A percentile compares a stretch with the other conserved stretches of the same genome.
Evolutionary conservation across 2,329 filamentous ascomycete genomes (phyloP).

Genomic region (Aquanectria penicillioides): DNA sequence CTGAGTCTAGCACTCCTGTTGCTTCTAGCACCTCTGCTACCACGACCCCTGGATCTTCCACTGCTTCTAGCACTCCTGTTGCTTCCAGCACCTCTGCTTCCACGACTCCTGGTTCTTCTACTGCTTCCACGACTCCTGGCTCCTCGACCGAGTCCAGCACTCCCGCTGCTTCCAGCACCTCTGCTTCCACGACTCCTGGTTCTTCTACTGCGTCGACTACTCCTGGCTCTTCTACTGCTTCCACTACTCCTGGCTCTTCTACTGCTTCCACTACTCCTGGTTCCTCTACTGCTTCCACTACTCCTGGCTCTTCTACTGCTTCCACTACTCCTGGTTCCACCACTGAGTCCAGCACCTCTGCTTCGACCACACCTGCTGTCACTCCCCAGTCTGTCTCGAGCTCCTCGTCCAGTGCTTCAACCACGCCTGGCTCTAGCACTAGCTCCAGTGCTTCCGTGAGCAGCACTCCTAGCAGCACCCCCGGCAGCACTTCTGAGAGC

Average conservation of each 20-base stretch:
- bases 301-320: too few relatives aligned
- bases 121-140: neutral
- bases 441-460: neutral
- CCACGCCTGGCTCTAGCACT: neutral
- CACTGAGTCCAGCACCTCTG: too few relatives aligned
- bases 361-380: too few relatives aligned
- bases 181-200: neutral
- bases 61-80: neutral
- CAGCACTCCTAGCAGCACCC: neutral
- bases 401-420: neutral
- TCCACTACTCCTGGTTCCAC: too few relatives aligned
- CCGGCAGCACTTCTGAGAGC: neutral
- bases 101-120: too few relatives aligned
- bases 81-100: neutral
- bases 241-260: too few relatives aligned
- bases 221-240: too few relatives aligned
- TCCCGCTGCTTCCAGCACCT: neutral
- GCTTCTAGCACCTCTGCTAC: neutral
- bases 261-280: too few relatives aligned
- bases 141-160: too few relatives aligned
- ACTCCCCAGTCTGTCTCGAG: neutral
- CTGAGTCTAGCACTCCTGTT: neutral
- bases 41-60: neutral
- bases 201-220: too few relatives aligned
- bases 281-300: too few relatives aligned